Evolutionary conservation across 345 rosid species (phyloP), one percentile per base, ranked within the genome.

Genomic region (Sonneratia caseolaris): DNA sequence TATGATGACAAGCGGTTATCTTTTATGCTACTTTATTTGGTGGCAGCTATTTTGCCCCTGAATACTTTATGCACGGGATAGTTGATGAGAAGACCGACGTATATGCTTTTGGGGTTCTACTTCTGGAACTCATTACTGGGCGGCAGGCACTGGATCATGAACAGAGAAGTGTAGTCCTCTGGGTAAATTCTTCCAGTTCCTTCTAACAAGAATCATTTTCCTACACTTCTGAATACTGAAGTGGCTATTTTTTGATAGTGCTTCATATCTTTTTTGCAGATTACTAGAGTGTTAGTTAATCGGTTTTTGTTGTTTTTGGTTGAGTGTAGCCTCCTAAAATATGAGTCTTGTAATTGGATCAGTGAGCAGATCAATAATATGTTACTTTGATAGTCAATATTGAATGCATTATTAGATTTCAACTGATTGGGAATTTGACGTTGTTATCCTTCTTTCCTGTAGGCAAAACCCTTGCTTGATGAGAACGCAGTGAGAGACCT

Each of bases 71-170:
- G 97, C 90, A 94, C 0, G 98, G 98, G 57, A 80, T 94, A 65
- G 94, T 94, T 0, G 97, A 94, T 27, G 98, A 91, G 85, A 94
- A 93, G 81, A 94, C 98, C 0, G 98, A 94, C 72, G 86, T 91
- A 66, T 94, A 84, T 77, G 87, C 98, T 42, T 88, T 86, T 68
- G 98, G 98, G 51, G 97, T 94, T 72, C 82, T 94, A 21, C 93
- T 94, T 72, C 77, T 94, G 81, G 98, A 94, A 85, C 86, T 94
- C 71, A 85, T 94, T 73, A 85, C 96, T 0, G 97, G 97, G 37
- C 90, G 87, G 51, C 86, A 70, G 73, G 97, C 97, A 67, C 64
- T 94, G 76, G 88, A 91, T 76, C 82, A 85, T 61, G 82, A 73
- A 68, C 89, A 87, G 45, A 86, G 82, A 71, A 94, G 95, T 73